phyloP scores from a whole-genome alignment of 192 early-diverging fungal genomes.

The Coemansia sp. region DNA sequence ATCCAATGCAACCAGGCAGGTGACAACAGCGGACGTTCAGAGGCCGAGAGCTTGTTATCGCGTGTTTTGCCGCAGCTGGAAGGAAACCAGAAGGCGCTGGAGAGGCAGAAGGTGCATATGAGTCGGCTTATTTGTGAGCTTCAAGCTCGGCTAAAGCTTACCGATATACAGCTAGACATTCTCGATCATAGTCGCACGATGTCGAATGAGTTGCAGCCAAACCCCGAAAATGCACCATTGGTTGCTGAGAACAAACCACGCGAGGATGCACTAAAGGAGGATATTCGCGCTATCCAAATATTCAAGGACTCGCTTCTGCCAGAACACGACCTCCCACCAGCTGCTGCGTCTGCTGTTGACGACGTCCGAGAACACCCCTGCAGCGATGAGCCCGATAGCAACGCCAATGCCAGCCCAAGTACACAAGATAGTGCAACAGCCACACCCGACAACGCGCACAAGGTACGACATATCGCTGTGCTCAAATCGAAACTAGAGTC shows the following conservation, averaged over 20 bases:
- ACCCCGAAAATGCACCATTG: not conserved
- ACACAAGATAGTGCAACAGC: not conserved
- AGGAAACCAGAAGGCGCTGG: not conserved
- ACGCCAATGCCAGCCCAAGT: not conserved
- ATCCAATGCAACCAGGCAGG: not conserved
- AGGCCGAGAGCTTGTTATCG: not conserved
- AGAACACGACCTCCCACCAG: not conserved
- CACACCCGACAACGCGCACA: not conserved
- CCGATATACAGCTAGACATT: constrained; percentile 15
- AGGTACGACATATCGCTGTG: constrained; percentile 3
- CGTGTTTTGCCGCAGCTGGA: not conserved
- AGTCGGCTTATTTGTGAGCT: constrained; percentile 11
- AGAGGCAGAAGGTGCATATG: not conserved
- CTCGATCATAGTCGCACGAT: constrained; percentile 4
- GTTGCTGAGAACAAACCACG: not conserved
- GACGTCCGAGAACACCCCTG: not conserved
- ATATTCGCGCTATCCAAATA: constrained; percentile 18
- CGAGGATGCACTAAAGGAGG: constrained; percentile 3
- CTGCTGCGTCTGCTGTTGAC: not conserved
- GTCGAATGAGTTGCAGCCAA: not conserved
- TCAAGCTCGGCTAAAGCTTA: constrained; percentile 16
- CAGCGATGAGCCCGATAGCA: not conserved
- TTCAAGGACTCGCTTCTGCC: not conserved
- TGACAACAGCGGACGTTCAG: not conserved
- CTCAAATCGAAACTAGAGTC: constrained; percentile 24